Conservation (phyloP, 148 eudicot species). For the Bassia scoparia region DNA sequence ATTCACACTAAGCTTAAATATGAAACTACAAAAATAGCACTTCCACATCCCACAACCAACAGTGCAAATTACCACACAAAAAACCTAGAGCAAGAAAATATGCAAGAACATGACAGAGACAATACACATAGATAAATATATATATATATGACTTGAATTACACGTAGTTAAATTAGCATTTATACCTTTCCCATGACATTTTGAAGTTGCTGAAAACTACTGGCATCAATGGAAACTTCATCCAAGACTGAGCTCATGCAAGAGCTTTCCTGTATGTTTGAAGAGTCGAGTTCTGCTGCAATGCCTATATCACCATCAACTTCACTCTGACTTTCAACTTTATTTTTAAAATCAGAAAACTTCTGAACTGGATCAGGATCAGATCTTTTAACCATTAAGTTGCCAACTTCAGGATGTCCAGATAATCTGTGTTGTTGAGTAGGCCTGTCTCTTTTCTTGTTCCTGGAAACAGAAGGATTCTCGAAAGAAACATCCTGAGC, state of each 20-base stretch:
- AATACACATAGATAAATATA: too few relatives aligned
- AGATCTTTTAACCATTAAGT: constrained; percentile 27
- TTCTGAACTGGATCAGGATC: constrained; percentile 32
- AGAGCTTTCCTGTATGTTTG: constrained; percentile 53
- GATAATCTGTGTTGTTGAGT: constrained; percentile 32
- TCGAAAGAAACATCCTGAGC: constrained; percentile 35
- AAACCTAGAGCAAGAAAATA: background rate
- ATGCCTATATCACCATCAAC: constrained; percentile 34
- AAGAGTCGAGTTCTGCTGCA: constrained; percentile 48
- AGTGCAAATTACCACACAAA: constrained; percentile 6
- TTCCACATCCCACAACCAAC: too few relatives aligned
- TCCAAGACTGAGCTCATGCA: constrained; percentile 53
- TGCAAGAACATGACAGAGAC: background rate
- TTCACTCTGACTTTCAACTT: constrained; percentile 42
- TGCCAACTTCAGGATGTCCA: constrained; percentile 25
- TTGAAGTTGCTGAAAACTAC: constrained; percentile 80
- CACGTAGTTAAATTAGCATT: background rate
- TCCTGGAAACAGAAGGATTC: constrained; percentile 31
- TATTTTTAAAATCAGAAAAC: constrained; percentile 28
- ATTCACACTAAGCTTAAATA: too few relatives aligned
- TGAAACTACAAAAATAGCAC: too few relatives aligned
- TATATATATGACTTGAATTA: background rate
- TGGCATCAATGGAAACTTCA: constrained; percentile 63
- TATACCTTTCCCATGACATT: constrained; percentile 78
- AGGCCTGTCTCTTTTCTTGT: constrained; percentile 36